Evolutionary conservation across 2,329 filamentous ascomycete species (phyloP), one percentile per base, ranked within the genome.

Genomic region (Aureobasidium sp.): DNA sequence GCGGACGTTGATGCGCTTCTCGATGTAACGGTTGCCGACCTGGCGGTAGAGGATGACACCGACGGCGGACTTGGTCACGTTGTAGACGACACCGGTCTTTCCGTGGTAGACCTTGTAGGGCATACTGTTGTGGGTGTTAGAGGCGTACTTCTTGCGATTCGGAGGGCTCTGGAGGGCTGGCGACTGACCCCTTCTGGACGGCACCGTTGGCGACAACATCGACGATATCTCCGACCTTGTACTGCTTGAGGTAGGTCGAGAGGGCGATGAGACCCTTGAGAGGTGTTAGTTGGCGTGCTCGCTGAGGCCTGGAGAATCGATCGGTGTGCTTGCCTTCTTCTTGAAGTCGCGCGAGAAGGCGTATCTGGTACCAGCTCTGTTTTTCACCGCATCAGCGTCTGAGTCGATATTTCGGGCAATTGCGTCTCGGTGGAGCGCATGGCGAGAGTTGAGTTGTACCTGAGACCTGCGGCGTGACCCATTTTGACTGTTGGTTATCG

Each of bases 21-120:
- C 94, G 79, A 99, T 85, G 87, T 97, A 99, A 76, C 93, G 90
- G 88, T 97, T 94, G 82, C 92, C 91, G 78, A 99, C 94, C 81
- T 95, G 91, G 87, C 96, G 97, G 89, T 96, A 93, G 82, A 99
- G 90, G 82, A 99, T 97, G 80, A 99, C 89, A 75, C 94, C 94
- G 77, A 99, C 91, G 69, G 94, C 90, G 73, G 86, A 89, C 87
- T 97, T 96, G 82, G 93, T 94, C 74, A 99, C 94, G 85, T 99
- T 99, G 90, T 75, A 75, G 72, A 76, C 68, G 66, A 76, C 72
- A 66, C 74, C 74, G 68, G 92, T 96, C 90, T 97, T 97, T 76
- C 93, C 94, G 86, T 97, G 92, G 88, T 96, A 97, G 82, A 96
- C 89, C 86, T 97, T 97, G 88, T 92, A 91, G 74, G 93, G 92